Base-by-base conservation (phyloP, 305 asterid genomes). In the Striga hermonthica region DNA sequence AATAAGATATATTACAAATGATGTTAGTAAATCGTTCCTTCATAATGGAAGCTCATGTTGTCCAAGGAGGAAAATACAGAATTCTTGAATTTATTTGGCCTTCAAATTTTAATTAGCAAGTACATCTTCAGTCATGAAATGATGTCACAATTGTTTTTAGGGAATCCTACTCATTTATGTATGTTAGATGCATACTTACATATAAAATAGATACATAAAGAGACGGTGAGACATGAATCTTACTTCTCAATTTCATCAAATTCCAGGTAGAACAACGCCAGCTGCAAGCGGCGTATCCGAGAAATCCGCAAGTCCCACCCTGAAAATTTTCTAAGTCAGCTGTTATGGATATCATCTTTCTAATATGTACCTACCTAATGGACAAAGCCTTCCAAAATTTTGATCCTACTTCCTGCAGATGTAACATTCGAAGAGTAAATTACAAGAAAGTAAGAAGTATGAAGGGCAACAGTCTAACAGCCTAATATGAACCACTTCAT, bases 231-330 rank as follows among this genome's bases (percentile, higher is more conserved):
- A 43, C 60, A 63, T 60, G 60, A 69, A 56, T 62, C 95, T 85
- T 81, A 93, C 99, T 76, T 88, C 81, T 86, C 85, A 65, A 88
- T 85, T 75, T 88, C 90, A 61, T 86, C 95, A 71, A 90, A 86
- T 71, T 84, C 91, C 78, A 90, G 83, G 83, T 86, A 93, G 69
- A 81, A 75, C 84, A 93, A 79, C 55, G 97, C 95, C 88, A 90
- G 75, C 84, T 93, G 96, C 84, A 93, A 76, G 78, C 78, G 86
- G 65, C 99, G 86, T 69, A 86, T 84, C 72, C 92, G 86, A 70
- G 89, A 76, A 72, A 82, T 58, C 62, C 81, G 85, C 89, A 88
- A 79, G 72, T 83, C 82, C 99, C 96, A 90, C 49, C 90, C 99
- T 93, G 88, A 79, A 73, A 75, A 50, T 34, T 62, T 61, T 49